Conservation (phyloP, 768 basidiomycete species). For the Trametopsis cervina region DNA sequence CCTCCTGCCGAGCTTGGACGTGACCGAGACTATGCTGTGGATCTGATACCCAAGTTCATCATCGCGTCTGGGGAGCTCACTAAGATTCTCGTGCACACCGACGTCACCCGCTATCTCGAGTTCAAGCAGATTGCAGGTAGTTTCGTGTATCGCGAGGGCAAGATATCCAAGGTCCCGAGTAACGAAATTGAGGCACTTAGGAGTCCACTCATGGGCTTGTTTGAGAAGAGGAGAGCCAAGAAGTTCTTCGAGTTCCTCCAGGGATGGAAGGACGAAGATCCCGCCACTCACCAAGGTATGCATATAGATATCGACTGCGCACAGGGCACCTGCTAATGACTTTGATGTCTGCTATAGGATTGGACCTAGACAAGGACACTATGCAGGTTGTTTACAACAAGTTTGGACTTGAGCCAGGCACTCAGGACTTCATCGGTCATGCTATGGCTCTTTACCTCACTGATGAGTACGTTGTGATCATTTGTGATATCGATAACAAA, state of each 20-base stretch:
- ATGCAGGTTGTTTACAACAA: constrained; percentile 97
- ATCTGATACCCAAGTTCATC: constrained; percentile 99
- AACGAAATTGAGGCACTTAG: constrained; percentile 96
- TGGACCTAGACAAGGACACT: constrained; percentile 82
- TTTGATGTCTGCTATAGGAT: constrained; percentile 37
- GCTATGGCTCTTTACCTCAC: constrained; percentile 98
- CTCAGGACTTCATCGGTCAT: constrained; percentile 98
- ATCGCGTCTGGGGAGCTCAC: constrained; percentile 97
- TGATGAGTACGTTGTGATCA: constrained; percentile 68
- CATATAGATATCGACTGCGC: background rate
- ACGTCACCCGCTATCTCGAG: constrained; percentile 97
- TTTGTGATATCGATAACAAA: background rate
- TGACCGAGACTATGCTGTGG: constrained; percentile 96
- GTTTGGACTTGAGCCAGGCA: constrained; percentile 94
- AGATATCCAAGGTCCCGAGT: constrained; percentile 94
- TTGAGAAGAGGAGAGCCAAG: constrained; percentile 96
- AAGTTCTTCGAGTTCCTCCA: constrained; percentile 98
- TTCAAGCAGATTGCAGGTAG: constrained; percentile 99
- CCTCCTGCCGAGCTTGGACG: constrained; percentile 85
- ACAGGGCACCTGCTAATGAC: background rate
- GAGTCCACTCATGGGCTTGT: constrained; percentile 97
- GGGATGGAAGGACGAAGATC: constrained; percentile 91
- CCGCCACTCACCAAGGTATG: constrained; percentile 91
- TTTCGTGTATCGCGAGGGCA: constrained; percentile 95
- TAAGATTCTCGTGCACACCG: constrained; percentile 96